Percentiles rank a stretch among this genome's conserved stretches.
These are phyloP conservation scores for Cryptococcus deneoformans DNA, from an alignment of 1,284 basidiomycete genomes.

Conservation along the genomic window DNA sequence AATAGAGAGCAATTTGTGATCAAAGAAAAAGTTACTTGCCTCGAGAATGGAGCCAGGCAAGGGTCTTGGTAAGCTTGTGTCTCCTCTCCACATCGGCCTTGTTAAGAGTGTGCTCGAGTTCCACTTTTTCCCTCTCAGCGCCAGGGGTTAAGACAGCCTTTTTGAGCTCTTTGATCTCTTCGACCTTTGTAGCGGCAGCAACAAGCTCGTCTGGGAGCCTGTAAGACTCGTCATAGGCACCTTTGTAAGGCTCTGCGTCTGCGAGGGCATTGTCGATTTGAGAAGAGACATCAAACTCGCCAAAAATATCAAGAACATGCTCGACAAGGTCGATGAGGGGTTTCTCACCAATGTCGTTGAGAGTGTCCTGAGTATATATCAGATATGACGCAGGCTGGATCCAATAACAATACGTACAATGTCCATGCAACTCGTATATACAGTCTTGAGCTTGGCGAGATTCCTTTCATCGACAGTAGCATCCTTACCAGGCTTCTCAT, in stretches of 20 bases:
- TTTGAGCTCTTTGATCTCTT: constrained; percentile 9
- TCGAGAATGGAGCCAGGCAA: constrained; percentile 83
- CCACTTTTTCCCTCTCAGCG: background rate
- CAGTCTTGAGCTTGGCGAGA: constrained; percentile 68
- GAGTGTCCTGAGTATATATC: constrained; percentile 28
- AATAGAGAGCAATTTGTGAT: background rate
- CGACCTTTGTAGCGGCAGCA: constrained; percentile 13
- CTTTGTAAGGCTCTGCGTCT: constrained; percentile 27
- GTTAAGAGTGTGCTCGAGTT: background rate
- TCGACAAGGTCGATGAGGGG: constrained; percentile 50
- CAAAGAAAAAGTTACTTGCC: constrained; percentile 56
- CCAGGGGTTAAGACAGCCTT: constrained; percentile 28
- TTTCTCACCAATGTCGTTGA: constrained; percentile 51
- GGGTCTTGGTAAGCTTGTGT: constrained; percentile 56
- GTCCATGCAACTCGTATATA: constrained; percentile 82
- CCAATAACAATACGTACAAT: constrained; percentile 49
- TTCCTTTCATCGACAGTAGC: constrained; percentile 60
- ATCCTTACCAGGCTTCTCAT: constrained; percentile 8
- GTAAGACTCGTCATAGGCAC: constrained; percentile 34
- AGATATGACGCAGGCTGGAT: background rate
- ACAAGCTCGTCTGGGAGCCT: constrained; percentile 27
- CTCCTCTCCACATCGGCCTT: constrained; percentile 56
- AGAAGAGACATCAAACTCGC: constrained; percentile 37
- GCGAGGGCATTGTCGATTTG: constrained; percentile 11
- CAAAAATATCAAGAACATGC: constrained; percentile 44